Conservation (phyloP, 1,139 yeast genomes). For the Lodderomyces theae region DNA sequence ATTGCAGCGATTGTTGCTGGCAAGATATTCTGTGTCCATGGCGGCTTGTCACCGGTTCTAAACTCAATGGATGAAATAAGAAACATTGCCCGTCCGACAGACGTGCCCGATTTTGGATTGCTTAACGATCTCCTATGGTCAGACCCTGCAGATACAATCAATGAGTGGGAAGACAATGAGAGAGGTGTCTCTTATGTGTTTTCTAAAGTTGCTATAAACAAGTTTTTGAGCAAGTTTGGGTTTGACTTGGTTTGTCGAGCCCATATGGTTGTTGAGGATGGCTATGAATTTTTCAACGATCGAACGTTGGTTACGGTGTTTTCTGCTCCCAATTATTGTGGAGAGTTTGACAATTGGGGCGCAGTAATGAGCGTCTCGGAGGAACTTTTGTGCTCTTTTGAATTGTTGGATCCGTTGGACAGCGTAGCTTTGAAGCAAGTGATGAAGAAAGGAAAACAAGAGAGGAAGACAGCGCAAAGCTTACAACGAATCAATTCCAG, state of each 20-base stretch:
- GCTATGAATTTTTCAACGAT: constrained; percentile 95
- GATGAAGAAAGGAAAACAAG: constrained; percentile 83
- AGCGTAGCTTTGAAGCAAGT: constrained; percentile 90
- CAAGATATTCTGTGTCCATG: constrained; percentile 95
- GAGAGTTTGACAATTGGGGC: constrained; percentile 98
- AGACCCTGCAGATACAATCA: constrained; percentile 91
- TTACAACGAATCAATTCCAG: constrained; percentile 11
- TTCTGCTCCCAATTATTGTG: constrained; percentile 96
- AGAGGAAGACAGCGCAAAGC: constrained; percentile 57
- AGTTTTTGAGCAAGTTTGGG: constrained; percentile 81
- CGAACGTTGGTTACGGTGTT: constrained; percentile 91
- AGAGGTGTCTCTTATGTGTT: constrained; percentile 97
- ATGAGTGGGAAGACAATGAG: constrained; percentile 98
- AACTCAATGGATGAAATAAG: constrained; percentile 90
- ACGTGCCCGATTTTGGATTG: constrained; percentile 94
- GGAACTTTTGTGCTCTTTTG: constrained; percentile 87
- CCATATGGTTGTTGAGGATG: constrained; percentile 98
- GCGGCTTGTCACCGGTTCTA: constrained; percentile 90
- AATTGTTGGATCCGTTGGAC: constrained; percentile 89
- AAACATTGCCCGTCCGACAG: constrained; percentile 90
- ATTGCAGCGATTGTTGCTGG: constrained; percentile 95
- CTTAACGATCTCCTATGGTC: constrained; percentile 93
- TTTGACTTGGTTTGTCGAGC: constrained; percentile 96
- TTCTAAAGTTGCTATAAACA: constrained; percentile 86
- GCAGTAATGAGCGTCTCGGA: constrained; percentile 98